Conservation (phyloP, 2,329 filamentous ascomycete species). For the Talaromyces sp. region DNA sequence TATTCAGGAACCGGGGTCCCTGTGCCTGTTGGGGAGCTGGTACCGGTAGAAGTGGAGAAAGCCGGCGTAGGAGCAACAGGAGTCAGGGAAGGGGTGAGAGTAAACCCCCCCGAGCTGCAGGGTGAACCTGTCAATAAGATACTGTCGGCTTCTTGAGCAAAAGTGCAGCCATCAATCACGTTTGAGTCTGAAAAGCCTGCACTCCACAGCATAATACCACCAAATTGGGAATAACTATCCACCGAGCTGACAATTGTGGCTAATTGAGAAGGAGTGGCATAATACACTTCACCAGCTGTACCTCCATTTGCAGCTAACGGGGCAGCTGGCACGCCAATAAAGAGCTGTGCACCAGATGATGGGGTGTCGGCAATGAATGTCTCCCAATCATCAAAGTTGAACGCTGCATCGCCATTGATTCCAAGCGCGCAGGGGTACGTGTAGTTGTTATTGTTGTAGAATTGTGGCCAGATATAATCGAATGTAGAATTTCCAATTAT, state of each 20-base stretch:
- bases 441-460: constrained; percentile 50
- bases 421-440: constrained; percentile 25
- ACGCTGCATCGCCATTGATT: constrained; percentile 1
- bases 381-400: constrained; percentile 45
- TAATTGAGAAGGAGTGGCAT: constrained; percentile 46
- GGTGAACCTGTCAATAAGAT: constrained; percentile 24
- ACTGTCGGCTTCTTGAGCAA: constrained; percentile 46
- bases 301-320: constrained; percentile 15
- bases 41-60: constrained; percentile 2
- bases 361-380: constrained; percentile 31
- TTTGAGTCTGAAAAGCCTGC: constrained; percentile 47
- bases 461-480: constrained; percentile 54
- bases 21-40: constrained; percentile 3
- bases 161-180: constrained; percentile 38
- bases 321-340: constrained; percentile 47
- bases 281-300: constrained; percentile 26
- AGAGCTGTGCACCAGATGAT: constrained; percentile 47
- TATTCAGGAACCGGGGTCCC: constrained; percentile 10
- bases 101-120: constrained; percentile 5
- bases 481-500: constrained; percentile 44
- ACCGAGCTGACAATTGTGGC: constrained; percentile 41
- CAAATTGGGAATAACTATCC: constrained; percentile 44
- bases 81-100: constrained; percentile 4
- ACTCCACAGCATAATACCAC: constrained; percentile 59
- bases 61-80: constrained; percentile 11